Evolutionary conservation across 345 rosid species (phyloP), one percentile per base, ranked within the genome.

Genomic region (Kandelia obovata): DNA sequence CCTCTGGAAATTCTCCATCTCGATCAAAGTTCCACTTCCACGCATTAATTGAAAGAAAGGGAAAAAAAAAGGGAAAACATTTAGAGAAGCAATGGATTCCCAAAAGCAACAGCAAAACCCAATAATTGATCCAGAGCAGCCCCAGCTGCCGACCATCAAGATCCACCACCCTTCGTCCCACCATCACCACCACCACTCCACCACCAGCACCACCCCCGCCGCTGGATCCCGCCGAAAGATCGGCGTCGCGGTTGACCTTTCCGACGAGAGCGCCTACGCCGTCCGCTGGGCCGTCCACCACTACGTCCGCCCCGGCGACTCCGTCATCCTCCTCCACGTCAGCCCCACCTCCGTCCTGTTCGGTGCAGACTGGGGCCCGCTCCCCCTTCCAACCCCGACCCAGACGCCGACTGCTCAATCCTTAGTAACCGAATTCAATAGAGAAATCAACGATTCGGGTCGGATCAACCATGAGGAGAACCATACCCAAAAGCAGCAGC

Each of bases 311-410:
- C 92, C 92, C 13, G 99, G 97, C 0, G 97, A 95, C 68, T 93
- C 93, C 52, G 96, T 92, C 75, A 74, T 95, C 77, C 87, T 95
- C 64, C 88, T 95, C 83, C 99, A 95, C 74, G 99, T 95, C n/a
- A 86, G 96, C 51, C 96, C 99, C 7, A 95, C 99, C 64, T 90
- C 96, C 73, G 93, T 90, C 39, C 93, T 95, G 62, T 92, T 83
- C 75, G 99, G 99, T 65, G 99, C 99, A 60, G 99, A 95, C 65
- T 95, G 99, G 98, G 99, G 97, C 39, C 96, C 98, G 1, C 88
- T 88, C 27, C 88, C 96, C 64, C 84, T 76, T 77, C 78, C 82
- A 13, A 73, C 75, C 52, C 77, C 60, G 13, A 64, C 75, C 23
- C 69, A 46, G 51, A 62, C 65, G 64, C 81, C 67, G 58, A 74